These are phyloP conservation scores for Alternaria alternata DNA, from an alignment of 2,329 filamentous ascomycete genomes.

Conservation along the genomic window DNA sequence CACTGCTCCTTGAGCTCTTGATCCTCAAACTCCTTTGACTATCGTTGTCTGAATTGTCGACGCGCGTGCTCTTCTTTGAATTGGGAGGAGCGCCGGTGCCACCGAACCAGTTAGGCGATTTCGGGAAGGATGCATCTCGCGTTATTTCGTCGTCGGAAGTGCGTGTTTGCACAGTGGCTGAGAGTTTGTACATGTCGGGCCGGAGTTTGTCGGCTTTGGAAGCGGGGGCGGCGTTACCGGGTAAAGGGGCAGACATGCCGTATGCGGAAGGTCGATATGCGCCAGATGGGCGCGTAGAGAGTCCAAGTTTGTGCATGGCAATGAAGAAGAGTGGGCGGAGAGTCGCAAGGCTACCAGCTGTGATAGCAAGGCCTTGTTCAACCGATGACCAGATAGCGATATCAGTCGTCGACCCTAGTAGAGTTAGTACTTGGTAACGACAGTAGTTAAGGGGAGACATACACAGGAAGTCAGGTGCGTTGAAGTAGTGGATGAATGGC, in stretches of 20 bases:
- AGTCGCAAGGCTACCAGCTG: slow-evolving; percentile 46
- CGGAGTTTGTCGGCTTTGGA: slow-evolving; percentile 27
- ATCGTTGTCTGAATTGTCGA: slow-evolving; percentile 27
- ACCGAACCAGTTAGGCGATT: slow-evolving; percentile 28
- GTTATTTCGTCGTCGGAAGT: slow-evolving; percentile 23
- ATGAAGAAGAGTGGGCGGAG: slow-evolving; percentile 46
- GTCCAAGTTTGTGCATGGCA: slow-evolving; percentile 34
- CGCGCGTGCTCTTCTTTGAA: slow-evolving; percentile 19
- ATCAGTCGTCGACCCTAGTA: slow-evolving; percentile 42
- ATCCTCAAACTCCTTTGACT: slow-evolving; percentile 36
- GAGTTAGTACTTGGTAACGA: neutral
- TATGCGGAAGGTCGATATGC: slow-evolving; percentile 33
- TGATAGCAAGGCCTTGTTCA: slow-evolving; percentile 50
- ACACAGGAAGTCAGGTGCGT: slow-evolving; percentile 46
- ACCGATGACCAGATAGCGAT: slow-evolving; percentile 49
- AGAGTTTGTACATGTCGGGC: slow-evolving; percentile 33
- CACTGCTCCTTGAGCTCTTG: slow-evolving; percentile 27
- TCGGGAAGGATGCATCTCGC: neutral
- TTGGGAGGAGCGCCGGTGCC: slow-evolving; percentile 14
- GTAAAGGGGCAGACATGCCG: slow-evolving; percentile 25
- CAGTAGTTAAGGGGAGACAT: neutral
- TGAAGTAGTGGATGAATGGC: slow-evolving; percentile 41
- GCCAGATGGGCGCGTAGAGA: slow-evolving; percentile 29
- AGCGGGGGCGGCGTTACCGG: slow-evolving; percentile 10
- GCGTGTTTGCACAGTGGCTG: slow-evolving; percentile 26